Evolutionary conservation across 1,284 basidiomycete species (phyloP).

Genomic region (Puccinia polysora): DNA sequence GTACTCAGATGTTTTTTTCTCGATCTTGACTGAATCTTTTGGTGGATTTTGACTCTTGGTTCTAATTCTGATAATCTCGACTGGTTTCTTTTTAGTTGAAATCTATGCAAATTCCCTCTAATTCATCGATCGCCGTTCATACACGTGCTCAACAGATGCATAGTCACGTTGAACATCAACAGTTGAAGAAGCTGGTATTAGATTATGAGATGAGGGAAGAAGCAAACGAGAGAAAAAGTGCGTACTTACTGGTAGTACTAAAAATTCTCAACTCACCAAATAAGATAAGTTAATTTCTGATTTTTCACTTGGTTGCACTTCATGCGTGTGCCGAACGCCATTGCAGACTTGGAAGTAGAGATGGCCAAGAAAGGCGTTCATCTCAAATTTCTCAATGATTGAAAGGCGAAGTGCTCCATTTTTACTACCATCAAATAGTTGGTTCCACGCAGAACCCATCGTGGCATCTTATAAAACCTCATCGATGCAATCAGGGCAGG

Average conservation of each 20-base stretch:
- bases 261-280: neutral
- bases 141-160: slow-evolving; percentile 82
- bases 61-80: neutral
- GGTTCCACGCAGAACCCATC: too few relatives aligned
- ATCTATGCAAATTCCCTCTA: slow-evolving; percentile 76
- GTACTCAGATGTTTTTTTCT: slow-evolving; percentile 57
- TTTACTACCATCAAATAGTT: too few relatives aligned
- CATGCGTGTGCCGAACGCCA: neutral
- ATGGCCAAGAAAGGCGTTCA: slow-evolving; percentile 35
- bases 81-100: slow-evolving; percentile 61
- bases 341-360: slow-evolving; percentile 21
- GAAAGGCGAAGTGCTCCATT: too few relatives aligned
- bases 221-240: slow-evolving; percentile 52
- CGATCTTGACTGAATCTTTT: neutral
- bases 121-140: slow-evolving; percentile 79
- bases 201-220: slow-evolving; percentile 56
- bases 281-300: neutral
- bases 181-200: slow-evolving; percentile 80
- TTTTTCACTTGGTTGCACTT: neutral
- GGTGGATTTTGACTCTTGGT: neutral
- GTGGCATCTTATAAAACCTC: too few relatives aligned
- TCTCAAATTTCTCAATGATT: slow-evolving; percentile 29
- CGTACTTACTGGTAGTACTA: slow-evolving; percentile 35
- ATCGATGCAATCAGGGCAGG: too few relatives aligned
- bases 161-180: slow-evolving; percentile 89